phyloP scores from a whole-genome alignment of 1,284 basidiomycete species.

The Vanrija humicola region DNA sequence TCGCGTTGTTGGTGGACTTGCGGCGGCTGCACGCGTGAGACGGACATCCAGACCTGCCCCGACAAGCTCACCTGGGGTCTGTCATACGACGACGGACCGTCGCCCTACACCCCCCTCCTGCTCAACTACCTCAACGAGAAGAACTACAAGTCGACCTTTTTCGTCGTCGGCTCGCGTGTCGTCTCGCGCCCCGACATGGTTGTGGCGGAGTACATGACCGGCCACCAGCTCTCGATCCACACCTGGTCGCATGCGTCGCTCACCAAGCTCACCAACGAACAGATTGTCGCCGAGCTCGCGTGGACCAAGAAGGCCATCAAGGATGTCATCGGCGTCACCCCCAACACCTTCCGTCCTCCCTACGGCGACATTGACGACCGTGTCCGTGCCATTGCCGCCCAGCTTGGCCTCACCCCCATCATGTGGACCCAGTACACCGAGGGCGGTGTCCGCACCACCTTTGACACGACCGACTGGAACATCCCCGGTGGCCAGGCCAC shows the following conservation, averaged over 20 bases:
- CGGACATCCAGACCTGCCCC: conserved; percentile 73
- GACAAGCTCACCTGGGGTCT: conserved; percentile 55
- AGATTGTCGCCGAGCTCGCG: conserved; percentile 89
- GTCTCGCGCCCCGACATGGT: conserved; percentile 22
- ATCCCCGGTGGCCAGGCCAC: conserved; percentile 67
- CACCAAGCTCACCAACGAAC: conserved; percentile 75
- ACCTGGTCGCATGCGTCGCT: conserved; percentile 55
- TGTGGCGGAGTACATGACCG: conserved; percentile 29
- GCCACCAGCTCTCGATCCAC: conserved; percentile 50
- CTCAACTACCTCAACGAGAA: conserved; percentile 54
- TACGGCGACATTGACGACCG: conserved; percentile 49
- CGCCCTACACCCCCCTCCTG: conserved; percentile 51
- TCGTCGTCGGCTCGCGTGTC: conserved; percentile 28
- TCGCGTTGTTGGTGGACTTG: conserved; percentile 83
- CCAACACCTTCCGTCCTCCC: conserved; percentile 70
- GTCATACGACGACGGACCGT: conserved; percentile 55
- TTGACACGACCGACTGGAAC: conserved; percentile 82
- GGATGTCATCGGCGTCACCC: conserved; percentile 70
- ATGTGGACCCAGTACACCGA: conserved; percentile 43
- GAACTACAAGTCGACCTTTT: conserved; percentile 55
- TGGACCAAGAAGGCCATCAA: conserved; percentile 87
- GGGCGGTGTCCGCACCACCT: conserved; percentile 42
- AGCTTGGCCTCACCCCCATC: conserved; percentile 46
- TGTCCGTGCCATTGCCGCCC: conserved; percentile 28
- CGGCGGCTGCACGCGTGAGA: conserved; percentile 66